A percentile compares a stretch with the other conserved stretches of the same genome.
Conservation (phyloP, 1,284 basidiomycete genomes). For the Lentinula novae-zelandiae region DNA sequence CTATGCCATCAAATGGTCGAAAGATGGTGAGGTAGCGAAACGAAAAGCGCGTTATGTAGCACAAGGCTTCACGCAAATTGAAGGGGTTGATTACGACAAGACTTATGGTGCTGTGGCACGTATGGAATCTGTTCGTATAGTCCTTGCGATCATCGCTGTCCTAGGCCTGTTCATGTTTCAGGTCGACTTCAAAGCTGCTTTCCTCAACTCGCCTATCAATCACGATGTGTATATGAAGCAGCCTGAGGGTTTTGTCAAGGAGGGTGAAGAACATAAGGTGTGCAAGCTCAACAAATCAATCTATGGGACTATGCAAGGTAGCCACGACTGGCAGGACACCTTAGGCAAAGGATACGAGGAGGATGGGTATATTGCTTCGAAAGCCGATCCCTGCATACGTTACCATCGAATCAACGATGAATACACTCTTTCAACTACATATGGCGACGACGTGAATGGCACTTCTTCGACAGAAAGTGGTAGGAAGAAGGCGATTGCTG, state of each 20-base stretch:
- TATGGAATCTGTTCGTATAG: background rate
- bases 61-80: background rate
- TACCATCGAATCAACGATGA: background rate
- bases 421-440: slow-evolving; percentile 3
- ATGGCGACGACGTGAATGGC: slow-evolving; percentile 7
- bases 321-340: slow-evolving; percentile 33
- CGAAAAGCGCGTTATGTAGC: background rate
- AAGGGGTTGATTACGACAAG: background rate
- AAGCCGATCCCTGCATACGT: slow-evolving; percentile 24
- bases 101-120: background rate
- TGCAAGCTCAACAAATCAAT: slow-evolving; percentile 30
- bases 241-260: slow-evolving; percentile 25
- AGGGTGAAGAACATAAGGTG: slow-evolving; percentile 24
- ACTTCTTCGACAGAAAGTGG: background rate
- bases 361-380: slow-evolving; percentile 21
- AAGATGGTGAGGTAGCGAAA: slow-evolving; percentile 1
- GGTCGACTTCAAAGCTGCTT: background rate
- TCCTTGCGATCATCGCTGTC: background rate
- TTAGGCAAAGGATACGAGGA: slow-evolving; percentile 26
- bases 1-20: slow-evolving; percentile 27
- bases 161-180: background rate
- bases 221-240: background rate
- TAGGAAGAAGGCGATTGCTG: background rate
- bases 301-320: slow-evolving; percentile 39
- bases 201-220: background rate